These are phyloP conservation scores for Coniochaeta sp. DNA, from an alignment of 2,329 filamentous ascomycete genomes.

Conservation along the genomic window DNA sequence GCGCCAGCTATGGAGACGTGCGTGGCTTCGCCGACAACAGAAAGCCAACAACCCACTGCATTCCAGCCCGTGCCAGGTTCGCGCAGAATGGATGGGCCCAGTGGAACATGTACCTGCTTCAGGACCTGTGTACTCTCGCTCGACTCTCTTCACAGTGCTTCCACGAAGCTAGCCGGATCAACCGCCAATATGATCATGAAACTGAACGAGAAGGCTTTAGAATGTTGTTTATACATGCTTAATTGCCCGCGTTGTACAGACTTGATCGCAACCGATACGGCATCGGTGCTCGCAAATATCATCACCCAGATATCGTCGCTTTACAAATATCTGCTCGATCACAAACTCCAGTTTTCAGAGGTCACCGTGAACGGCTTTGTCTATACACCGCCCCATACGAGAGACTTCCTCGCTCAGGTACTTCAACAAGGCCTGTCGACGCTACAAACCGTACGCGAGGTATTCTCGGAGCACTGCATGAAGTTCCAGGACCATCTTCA, in stretches of 20 bases:
- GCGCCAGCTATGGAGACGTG: background rate
- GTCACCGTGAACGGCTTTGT: background rate
- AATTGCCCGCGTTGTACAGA: background rate
- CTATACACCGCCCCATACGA: background rate
- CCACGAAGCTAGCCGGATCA: background rate
- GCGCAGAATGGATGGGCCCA: background rate
- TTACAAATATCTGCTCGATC: background rate
- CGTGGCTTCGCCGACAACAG: background rate
- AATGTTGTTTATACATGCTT: background rate
- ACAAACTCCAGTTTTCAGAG: background rate
- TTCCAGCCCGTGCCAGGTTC: background rate
- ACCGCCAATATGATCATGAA: background rate
- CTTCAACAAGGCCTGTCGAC: background rate
- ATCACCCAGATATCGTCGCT: background rate
- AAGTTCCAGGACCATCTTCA: background rate
- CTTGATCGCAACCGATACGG: background rate
- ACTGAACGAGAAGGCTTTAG: background rate
- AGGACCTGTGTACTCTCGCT: background rate
- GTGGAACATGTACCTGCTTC: background rate
- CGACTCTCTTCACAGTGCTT: background rate
- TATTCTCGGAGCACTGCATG: background rate
- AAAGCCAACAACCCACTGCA: background rate
- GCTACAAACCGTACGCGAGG: background rate
- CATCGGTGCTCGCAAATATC: background rate
- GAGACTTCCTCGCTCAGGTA: background rate